Evolutionary conservation across 257 asterid species (phyloP), one percentile per base, ranked within the genome.

Genomic region (Perilla frutescens): DNA sequence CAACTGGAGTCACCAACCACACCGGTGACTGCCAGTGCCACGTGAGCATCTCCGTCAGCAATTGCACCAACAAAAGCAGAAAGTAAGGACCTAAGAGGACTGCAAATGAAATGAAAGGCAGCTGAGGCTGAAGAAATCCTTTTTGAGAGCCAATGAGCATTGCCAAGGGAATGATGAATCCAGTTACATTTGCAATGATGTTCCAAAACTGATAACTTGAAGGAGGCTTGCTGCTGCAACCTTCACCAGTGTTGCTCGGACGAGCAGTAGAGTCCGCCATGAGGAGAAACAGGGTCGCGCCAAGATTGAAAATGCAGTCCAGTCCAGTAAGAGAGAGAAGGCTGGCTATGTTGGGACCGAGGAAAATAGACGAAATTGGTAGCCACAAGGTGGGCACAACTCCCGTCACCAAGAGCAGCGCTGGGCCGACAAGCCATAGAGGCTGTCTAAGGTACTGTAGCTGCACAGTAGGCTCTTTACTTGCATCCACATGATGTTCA

Each of bases 21-120:
- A 91, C 97, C 0, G 98, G 96, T 2, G 98, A 93, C 85, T 80
- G 81, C 98, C 97, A 93, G 80, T 91, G 97, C 99, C 99, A 94
- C 0, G 94, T 94, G 68, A 94, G 88, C 88, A 87, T 69, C 86
- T 94, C 99, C 0, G 97, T 90, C n/a, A 91, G 77, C 70, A 81
- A 76, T 81, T 94, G 99, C 66, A 91, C 91, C 0, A 86, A 79
- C 43, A 94, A 72, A 20, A 91, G 98, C 73, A 94, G 89, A 20
- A 90, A 84, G 80, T 94, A 91, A n/a, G 97, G 99, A 12, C 96
- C 99, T 65, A 94, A 77, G n/a, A 94, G 82, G 58, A 94, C 88
- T 6, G 86, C 80, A 71, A 70, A 87, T 0, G 97, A 79, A 72
- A 94, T 86, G 71, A 84, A 80, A 14, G 96, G 84, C 64, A 90